These are phyloP conservation scores for Sporisorium scitamineum DNA, from an alignment of 1,284 basidiomycete genomes.

Conservation along the genomic window DNA sequence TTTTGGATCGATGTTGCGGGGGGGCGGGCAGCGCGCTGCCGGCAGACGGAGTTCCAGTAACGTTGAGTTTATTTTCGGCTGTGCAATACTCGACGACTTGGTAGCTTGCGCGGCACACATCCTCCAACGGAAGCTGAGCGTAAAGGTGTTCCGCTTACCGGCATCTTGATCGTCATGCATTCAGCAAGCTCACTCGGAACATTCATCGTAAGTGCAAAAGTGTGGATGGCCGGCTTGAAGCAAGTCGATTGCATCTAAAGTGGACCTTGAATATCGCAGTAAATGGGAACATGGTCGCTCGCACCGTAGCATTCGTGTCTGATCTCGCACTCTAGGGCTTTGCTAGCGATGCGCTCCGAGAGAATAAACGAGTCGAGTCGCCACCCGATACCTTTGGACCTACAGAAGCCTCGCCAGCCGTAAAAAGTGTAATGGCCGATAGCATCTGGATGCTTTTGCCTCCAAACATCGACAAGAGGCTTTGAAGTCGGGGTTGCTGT, in stretches of 20 bases:
- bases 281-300: constrained; percentile 80
- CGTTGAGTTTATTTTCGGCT: too few relatives aligned
- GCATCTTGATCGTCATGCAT: too few relatives aligned
- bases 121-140: too few relatives aligned
- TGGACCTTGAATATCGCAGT: constrained; percentile 47
- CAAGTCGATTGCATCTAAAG: constrained; percentile 16
- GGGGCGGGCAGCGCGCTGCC: too few relatives aligned
- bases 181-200: background rate
- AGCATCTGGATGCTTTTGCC: constrained; percentile 77
- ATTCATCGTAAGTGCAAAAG: background rate
- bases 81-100: too few relatives aligned
- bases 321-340: constrained; percentile 82
- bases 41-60: too few relatives aligned
- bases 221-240: background rate
- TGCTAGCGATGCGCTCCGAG: constrained; percentile 74
- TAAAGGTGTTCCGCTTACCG: too few relatives aligned
- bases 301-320: constrained; percentile 85
- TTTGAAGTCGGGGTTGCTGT: constrained; percentile 51
- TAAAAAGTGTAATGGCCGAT: constrained; percentile 82
- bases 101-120: too few relatives aligned
- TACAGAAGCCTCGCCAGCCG: constrained; percentile 83
- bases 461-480: constrained; percentile 83
- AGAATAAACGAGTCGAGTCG: constrained; percentile 78
- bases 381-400: constrained; percentile 86
- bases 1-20: too few relatives aligned